A percentile compares a stretch with the other conserved stretches of the same genome.
These are phyloP conservation scores for Brassica juncea DNA, from an alignment of 345 rosid genomes.

Conservation along the genomic window DNA sequence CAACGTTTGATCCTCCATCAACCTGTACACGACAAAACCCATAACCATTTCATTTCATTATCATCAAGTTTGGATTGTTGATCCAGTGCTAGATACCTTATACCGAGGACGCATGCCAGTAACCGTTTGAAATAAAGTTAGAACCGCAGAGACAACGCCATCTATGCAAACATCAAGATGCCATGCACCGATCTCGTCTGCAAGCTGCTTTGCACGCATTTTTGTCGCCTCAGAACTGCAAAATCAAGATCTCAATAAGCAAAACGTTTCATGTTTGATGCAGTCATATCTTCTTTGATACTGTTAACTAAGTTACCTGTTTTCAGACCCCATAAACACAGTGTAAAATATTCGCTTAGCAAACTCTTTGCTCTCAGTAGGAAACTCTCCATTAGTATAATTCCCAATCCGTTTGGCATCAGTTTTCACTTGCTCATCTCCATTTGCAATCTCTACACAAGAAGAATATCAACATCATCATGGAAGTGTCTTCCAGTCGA, in stretches of 20 bases:
- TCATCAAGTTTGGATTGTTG: neutral
- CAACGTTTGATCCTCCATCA: slow-evolving; percentile 88
- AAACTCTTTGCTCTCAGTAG: slow-evolving; percentile 88
- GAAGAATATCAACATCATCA: slow-evolving; percentile 5
- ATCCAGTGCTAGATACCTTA: slow-evolving; percentile 47
- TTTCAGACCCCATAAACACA: slow-evolving; percentile 92
- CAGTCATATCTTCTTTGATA: neutral
- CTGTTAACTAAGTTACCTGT: slow-evolving; percentile 57
- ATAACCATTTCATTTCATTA: slow-evolving; percentile 9
- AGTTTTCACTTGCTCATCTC: slow-evolving; percentile 91
- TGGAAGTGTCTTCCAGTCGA: neutral
- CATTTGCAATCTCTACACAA: slow-evolving; percentile 70
- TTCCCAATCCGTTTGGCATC: slow-evolving; percentile 86
- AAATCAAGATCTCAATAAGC: slow-evolving; percentile 1
- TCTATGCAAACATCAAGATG: slow-evolving; percentile 90
- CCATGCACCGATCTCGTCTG: slow-evolving; percentile 93
- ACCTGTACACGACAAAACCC: slow-evolving; percentile 48
- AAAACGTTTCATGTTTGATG: neutral
- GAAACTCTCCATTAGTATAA: slow-evolving; percentile 68
- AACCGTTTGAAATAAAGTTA: slow-evolving; percentile 75
- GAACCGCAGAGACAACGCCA: slow-evolving; percentile 72
- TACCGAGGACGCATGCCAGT: slow-evolving; percentile 80
- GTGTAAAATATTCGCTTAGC: slow-evolving; percentile 91
- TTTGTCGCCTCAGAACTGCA: slow-evolving; percentile 77
- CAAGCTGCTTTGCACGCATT: slow-evolving; percentile 71